Evolutionary conservation across 345 rosid species (phyloP), one percentile per base, ranked within the genome.

Genomic region (Ceriops tagal): DNA sequence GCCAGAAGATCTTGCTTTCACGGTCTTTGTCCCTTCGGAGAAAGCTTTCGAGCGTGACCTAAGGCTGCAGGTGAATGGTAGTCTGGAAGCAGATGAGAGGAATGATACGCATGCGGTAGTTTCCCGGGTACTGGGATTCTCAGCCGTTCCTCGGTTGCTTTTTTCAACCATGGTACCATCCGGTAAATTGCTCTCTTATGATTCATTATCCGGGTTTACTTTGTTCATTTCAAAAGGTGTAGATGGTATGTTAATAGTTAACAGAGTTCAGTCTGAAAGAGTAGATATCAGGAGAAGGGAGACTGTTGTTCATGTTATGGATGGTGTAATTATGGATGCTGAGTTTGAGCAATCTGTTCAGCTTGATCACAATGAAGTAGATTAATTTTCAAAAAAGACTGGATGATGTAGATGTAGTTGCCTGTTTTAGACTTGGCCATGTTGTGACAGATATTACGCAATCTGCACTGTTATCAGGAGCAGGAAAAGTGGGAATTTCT

Each of bases 251-350:
- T 60, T 93, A 16, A 61, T 82, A 5, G 96, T 91, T 21, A 88
- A 91, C 51, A 78, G 89, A 32, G 77, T 89, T 19, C 79, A 71
- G 66, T 83, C 92, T 0, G 83, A 84, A 71, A 81, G 64, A 67
- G 68, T 84, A 62, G 91, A 88, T 57, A 24, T 84, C 55, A 75
- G 55, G 82, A 83, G 73, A 75, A 80, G 83, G 75, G 83, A 85
- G 83, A 75, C 83, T 27, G 61, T 80, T 2, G 80, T 80, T 34
- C 93, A 90, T 51, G 16, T 76, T 3, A 89, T 90, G 85, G 86
- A 90, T 82, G 97, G 97, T 22, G 91, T 86, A 5, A 26, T 90
- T 11, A 89, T 90, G 98, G 97, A 93, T 77, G 83, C 93, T 21
- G 92, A 89, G 64, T 93, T 90, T 55, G 83, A 90, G 62, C 89